phyloP scores from a whole-genome alignment of 805 yeast species.

The Cyberlindnera sargentensis region DNA sequence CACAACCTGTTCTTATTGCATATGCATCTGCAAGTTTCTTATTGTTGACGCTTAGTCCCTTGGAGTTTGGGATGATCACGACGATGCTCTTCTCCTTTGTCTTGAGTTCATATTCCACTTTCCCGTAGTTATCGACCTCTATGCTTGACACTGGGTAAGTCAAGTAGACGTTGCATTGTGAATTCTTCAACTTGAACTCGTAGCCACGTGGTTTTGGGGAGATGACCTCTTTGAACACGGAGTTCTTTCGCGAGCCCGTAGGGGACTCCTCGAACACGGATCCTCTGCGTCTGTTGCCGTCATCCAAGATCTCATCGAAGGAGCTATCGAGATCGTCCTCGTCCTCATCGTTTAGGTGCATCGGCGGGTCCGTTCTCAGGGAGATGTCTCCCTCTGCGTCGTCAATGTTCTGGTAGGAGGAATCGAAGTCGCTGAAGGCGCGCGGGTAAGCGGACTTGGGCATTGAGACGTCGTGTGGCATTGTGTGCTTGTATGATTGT shows the following conservation, averaged over 20 bases:
- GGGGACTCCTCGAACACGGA: conserved; percentile 6
- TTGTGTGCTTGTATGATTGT: background rate
- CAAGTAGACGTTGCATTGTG: conserved; percentile 15
- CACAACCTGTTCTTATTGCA: conserved; percentile 23
- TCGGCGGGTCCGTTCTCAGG: conserved; percentile 4
- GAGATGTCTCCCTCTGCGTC: conserved; percentile 22
- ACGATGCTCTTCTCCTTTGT: conserved; percentile 23
- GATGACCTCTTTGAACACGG: conserved; percentile 11
- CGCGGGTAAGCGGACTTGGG: conserved; percentile 21
- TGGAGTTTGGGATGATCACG: conserved; percentile 20
- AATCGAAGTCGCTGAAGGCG: conserved; percentile 14
- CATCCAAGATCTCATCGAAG: conserved; percentile 15
- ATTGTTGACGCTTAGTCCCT: conserved; percentile 19
- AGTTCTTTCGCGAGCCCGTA: conserved; percentile 9
- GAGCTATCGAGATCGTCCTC: conserved; percentile 7
- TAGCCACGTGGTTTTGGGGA: conserved; percentile 19
- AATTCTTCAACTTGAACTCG: conserved; percentile 13
- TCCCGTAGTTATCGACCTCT: conserved; percentile 20
- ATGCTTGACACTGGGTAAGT: conserved; percentile 17
- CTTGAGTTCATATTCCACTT: conserved; percentile 17
- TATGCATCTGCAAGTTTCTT: conserved; percentile 23
- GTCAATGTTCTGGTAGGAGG: conserved; percentile 14
- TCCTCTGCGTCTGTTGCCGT: background rate
- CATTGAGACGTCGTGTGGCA: conserved; percentile 1
- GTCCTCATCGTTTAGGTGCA: background rate